A percentile compares a stretch with the other conserved stretches of the same genome.
Evolutionary conservation across 208 protist genomes (phyloP).

Genomic region (Trypanosoma melophagium): DNA sequence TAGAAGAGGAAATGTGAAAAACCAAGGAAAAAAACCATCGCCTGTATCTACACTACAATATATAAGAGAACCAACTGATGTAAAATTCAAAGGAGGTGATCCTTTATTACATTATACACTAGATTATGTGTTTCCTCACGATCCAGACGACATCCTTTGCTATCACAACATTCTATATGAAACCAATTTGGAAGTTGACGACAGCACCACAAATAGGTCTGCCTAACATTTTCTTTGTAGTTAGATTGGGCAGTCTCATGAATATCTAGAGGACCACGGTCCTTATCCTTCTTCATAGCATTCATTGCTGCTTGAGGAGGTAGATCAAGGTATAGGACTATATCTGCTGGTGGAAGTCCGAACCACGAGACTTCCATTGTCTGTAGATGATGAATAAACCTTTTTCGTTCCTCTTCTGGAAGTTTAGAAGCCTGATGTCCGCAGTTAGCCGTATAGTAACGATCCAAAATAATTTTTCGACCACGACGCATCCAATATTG

Average conservation of each 20-base stretch:
- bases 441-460: constrained; percentile 91
- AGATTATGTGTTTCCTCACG: constrained; percentile 53
- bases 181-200: constrained; percentile 54
- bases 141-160: constrained; percentile 35
- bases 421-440: constrained; percentile 91
- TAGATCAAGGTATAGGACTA: constrained; percentile 86
- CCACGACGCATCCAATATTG: constrained; percentile 65
- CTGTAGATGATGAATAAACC: constrained; percentile 67
- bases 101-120: constrained; percentile 26
- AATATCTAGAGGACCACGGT: constrained; percentile 80
- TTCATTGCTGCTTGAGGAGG: constrained; percentile 58
- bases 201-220: constrained; percentile 86
- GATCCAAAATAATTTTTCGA: constrained; percentile 73
- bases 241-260: constrained; percentile 76
- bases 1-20: too few relatives aligned
- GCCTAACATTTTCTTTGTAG: constrained; percentile 83
- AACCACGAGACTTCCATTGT: constrained; percentile 80
- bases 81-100: background rate
- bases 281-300: constrained; percentile 75
- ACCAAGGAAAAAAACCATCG: too few relatives aligned
- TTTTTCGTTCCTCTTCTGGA: constrained; percentile 46
- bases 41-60: too few relatives aligned
- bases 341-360: constrained; percentile 57
- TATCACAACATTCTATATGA: constrained; percentile 51
- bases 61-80: background rate